A percentile compares a stretch with the other conserved stretches of the same genome.
Evolutionary conservation across 495 filamentous ascomycete species (phyloP).

Genomic region (Articulospora tetracladia): DNA sequence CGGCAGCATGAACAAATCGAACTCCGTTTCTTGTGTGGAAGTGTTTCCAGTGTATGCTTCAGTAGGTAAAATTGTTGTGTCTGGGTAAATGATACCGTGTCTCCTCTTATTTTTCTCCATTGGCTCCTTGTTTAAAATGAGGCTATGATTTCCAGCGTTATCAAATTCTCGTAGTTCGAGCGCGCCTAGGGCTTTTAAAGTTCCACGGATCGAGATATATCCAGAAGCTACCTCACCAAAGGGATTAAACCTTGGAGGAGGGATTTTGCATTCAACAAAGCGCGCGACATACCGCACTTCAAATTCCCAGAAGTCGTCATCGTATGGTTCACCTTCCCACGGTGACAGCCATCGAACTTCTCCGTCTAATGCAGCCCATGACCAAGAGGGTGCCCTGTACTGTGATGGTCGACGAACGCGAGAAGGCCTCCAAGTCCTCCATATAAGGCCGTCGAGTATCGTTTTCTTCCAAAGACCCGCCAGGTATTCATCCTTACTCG

Average conservation of each 20-base stretch:
- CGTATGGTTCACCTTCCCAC: background rate
- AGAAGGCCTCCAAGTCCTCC: background rate
- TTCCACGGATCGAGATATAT: background rate
- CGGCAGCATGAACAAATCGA: background rate
- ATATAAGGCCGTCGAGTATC: background rate
- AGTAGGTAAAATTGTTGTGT: background rate
- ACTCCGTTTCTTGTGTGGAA: background rate
- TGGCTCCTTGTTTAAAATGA: background rate
- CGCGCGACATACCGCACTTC: background rate
- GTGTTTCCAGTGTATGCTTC: background rate
- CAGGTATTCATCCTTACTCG: background rate
- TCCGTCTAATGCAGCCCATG: background rate
- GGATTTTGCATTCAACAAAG: background rate
- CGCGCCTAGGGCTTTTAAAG: background rate
- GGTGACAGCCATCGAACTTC: background rate
- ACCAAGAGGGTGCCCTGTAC: constrained; percentile 1
- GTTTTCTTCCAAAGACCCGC: constrained; percentile 3
- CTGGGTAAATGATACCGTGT: background rate
- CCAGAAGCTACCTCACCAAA: background rate
- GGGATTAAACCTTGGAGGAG: background rate
- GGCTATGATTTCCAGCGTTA: background rate
- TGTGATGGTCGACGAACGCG: background rate
- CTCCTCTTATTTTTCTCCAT: no score
- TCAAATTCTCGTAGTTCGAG: background rate
- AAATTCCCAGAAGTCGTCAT: background rate